Evolutionary conservation across 129 eudicot species (phyloP).

Genomic region (Saussurea involucrata): DNA sequence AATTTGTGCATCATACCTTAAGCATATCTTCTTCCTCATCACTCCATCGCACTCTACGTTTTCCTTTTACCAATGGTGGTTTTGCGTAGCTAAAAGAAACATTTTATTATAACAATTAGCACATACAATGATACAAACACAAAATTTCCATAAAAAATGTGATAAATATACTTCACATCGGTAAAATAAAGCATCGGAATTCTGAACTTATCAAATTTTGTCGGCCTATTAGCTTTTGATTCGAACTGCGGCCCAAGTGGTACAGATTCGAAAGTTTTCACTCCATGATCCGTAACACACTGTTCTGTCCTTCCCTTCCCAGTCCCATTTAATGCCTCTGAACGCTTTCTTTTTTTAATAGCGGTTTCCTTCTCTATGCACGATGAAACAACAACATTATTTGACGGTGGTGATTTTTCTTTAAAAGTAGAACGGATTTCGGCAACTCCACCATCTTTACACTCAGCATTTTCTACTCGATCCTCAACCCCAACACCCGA

Average conservation of each 20-base stretch:
- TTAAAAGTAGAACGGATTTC: constrained; percentile 4
- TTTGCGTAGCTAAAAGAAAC: constrained; percentile 16
- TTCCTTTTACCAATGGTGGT: background rate
- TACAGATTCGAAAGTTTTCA: background rate
- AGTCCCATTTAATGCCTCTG: constrained; percentile 5
- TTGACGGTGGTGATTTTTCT: constrained; percentile 2
- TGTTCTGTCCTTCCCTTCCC: constrained; percentile 18
- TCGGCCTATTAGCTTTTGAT: constrained; percentile 4
- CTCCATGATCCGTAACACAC: constrained; percentile 6
- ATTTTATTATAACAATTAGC: background rate
- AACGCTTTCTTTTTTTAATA: constrained; percentile 1
- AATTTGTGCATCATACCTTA: constrained; percentile 34
- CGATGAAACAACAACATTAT: constrained; percentile 1
- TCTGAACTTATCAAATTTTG: constrained; percentile 18
- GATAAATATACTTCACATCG: background rate
- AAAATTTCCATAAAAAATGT: background rate
- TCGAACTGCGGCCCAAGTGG: constrained; percentile 6
- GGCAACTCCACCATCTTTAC: background rate
- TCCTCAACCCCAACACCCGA: constrained; percentile 7
- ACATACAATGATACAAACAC: background rate
- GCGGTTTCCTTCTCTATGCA: constrained; percentile 3
- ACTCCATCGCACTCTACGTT: constrained; percentile 45
- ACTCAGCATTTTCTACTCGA: constrained; percentile 8
- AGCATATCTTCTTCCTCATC: constrained; percentile 67
- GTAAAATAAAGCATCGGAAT: background rate